phyloP scores from a whole-genome alignment of 148 eudicot genomes.

The Heliamphora exappendiculata region DNA sequence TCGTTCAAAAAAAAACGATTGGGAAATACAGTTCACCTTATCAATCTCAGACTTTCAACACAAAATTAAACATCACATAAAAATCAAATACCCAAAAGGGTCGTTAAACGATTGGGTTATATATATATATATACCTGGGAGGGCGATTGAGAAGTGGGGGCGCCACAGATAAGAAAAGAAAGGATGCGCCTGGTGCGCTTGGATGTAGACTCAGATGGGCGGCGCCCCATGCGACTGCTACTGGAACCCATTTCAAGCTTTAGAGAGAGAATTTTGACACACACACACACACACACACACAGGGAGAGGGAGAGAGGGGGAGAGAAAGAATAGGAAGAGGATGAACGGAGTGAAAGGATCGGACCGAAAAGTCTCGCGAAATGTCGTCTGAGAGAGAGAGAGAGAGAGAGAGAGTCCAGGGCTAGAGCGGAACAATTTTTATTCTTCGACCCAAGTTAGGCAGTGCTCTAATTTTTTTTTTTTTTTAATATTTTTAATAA shows the following conservation, averaged over 20 bases:
- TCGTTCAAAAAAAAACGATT: not conserved
- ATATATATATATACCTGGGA: constrained; percentile 16
- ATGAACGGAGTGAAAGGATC: not conserved
- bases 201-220: constrained; percentile 15
- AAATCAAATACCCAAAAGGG: not conserved
- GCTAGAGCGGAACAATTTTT: no score
- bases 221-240: constrained; percentile 15
- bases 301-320: not conserved
- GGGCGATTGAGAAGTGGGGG: constrained; percentile 15
- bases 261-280: no score
- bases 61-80: not conserved
- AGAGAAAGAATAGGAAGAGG: not conserved
- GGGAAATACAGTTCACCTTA: no score
- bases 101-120: not conserved
- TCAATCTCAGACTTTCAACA: not conserved
- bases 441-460: no score
- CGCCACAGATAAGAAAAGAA: constrained; percentile 26
- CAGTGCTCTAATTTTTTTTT: no score
- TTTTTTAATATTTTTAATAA: no score
- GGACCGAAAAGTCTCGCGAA: no score
- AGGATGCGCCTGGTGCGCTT: constrained; percentile 17
- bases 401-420: no score
- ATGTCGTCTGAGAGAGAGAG: no score
- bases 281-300: no score
- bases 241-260: constrained; percentile 20